A percentile compares a stretch with the other conserved stretches of the same genome.
phyloP scores from a whole-genome alignment of 2,329 filamentous ascomycete genomes.

The Fusarium newnesense region DNA sequence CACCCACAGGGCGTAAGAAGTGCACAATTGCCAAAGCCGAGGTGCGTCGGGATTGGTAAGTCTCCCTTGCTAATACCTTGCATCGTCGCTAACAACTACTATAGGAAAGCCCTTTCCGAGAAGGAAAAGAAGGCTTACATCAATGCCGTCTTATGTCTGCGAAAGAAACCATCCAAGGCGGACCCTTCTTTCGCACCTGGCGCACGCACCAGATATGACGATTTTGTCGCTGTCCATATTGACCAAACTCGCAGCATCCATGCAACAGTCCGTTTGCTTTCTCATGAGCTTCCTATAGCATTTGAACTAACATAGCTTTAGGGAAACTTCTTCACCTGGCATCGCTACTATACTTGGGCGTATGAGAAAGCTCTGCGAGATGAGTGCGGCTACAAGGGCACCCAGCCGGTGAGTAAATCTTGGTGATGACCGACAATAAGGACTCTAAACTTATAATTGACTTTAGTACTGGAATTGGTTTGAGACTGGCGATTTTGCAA shows the following conservation, averaged over 20 bases:
- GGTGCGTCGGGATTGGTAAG: slow-evolving; percentile 2
- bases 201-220: slow-evolving; percentile 7
- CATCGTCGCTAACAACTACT: fast-evolving
- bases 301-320: too few relatives aligned
- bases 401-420: neutral
- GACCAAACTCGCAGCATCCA: slow-evolving; percentile 6
- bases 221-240: slow-evolving; percentile 17
- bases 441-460: fast-evolving
- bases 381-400: slow-evolving; percentile 13
- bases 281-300: too few relatives aligned
- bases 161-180: slow-evolving; percentile 2
- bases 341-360: slow-evolving; percentile 13
- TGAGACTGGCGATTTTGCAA: neutral
- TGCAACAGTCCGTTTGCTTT: neutral
- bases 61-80: fast-evolving
- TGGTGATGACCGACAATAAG: fast-evolving
- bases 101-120: neutral
- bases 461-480: slow-evolving; percentile 18
- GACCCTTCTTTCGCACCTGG: slow-evolving; percentile 5
- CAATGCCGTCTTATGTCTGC: neutral
- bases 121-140: slow-evolving; percentile 8
- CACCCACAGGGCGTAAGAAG: neutral
- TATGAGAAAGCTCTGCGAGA: slow-evolving; percentile 7
- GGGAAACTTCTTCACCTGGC: slow-evolving; percentile 16
- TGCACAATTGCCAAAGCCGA: neutral